These are phyloP conservation scores for Lonicera japonica DNA, from an alignment of 129 eudicot genomes.

Conservation along the genomic window DNA sequence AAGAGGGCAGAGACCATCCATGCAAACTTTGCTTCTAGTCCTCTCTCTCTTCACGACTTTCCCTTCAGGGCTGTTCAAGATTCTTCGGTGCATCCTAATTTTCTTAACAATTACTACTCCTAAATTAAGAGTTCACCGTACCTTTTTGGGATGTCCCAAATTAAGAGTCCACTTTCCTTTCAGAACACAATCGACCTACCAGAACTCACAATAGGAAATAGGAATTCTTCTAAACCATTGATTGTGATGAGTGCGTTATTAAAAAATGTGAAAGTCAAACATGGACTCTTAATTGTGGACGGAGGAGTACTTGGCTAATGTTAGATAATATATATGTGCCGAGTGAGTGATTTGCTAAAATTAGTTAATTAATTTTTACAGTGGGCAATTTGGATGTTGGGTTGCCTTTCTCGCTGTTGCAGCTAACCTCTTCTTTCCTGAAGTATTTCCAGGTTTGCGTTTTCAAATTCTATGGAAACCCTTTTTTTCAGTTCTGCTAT, in stretches of 20 bases:
- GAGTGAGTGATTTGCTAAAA: neutral
- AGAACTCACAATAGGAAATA: too few species aligned
- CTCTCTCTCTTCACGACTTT: slow-evolving; percentile 19
- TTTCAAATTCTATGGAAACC: too few species aligned
- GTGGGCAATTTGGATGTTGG: slow-evolving; percentile 32
- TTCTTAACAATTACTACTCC: too few species aligned
- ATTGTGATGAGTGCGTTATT: too few species aligned
- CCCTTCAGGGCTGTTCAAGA: slow-evolving; percentile 20
- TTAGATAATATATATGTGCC: neutral
- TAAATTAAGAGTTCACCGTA: too few species aligned
- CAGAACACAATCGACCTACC: too few species aligned
- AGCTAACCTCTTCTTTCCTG: slow-evolving; percentile 16
- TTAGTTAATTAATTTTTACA: slow-evolving; percentile 3
- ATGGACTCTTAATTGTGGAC: too few species aligned
- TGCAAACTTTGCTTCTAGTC: slow-evolving; percentile 23
- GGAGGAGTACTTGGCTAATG: neutral
- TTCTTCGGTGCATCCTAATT: slow-evolving; percentile 18
- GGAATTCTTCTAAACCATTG: too few species aligned
- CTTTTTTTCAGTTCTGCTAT: too few species aligned
- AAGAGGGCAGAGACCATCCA: slow-evolving; percentile 21
- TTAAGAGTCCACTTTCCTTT: too few species aligned
- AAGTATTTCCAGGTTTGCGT: slow-evolving; percentile 16
- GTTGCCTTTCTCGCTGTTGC: slow-evolving; percentile 25
- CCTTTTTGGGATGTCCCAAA: too few species aligned
- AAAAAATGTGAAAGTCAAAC: too few species aligned